Conservation (phyloP, 2,329 filamentous ascomycete species). For the Rhynchosporium secalis region DNA sequence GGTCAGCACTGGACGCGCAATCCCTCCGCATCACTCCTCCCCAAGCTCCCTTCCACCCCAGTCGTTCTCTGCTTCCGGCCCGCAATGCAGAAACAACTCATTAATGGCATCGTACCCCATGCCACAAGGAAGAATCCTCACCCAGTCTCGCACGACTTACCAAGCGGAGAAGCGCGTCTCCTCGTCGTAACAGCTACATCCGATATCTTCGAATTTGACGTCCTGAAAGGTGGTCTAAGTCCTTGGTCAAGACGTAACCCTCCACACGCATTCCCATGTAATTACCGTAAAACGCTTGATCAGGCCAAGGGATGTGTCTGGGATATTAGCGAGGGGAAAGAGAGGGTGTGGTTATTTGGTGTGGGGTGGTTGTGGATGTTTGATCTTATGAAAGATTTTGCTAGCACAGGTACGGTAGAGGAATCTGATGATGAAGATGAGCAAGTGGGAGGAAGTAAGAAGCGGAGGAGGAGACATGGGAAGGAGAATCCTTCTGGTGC, state of each 20-base stretch:
- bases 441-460: slow-evolving; percentile 40
- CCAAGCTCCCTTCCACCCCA: slow-evolving; percentile 64
- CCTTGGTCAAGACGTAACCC: slow-evolving; percentile 86
- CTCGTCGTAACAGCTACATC: slow-evolving; percentile 64
- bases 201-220: slow-evolving; percentile 76
- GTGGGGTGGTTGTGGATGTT: slow-evolving; percentile 89
- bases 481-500: slow-evolving; percentile 52
- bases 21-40: slow-evolving; percentile 67
- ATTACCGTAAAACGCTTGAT: slow-evolving; percentile 74
- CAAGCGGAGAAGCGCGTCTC: slow-evolving; percentile 54
- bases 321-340: slow-evolving; percentile 60
- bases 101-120: slow-evolving; percentile 43
- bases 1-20: slow-evolving; percentile 75
- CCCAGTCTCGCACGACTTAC: slow-evolving; percentile 49
- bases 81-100: slow-evolving; percentile 39
- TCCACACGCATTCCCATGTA: slow-evolving; percentile 68
- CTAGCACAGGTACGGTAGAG: slow-evolving; percentile 36
- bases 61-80: slow-evolving; percentile 68
- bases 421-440: slow-evolving; percentile 28
- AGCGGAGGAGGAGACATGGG: slow-evolving; percentile 24
- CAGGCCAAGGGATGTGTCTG: slow-evolving; percentile 82
- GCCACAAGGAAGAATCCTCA: slow-evolving; percentile 36
- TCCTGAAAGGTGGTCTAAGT: slow-evolving; percentile 72
- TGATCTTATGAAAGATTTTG: slow-evolving; percentile 72
- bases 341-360: slow-evolving; percentile 85